Base-by-base conservation (phyloP, 1,284 basidiomycete species). In the Ganoderma lucidum region DNA sequence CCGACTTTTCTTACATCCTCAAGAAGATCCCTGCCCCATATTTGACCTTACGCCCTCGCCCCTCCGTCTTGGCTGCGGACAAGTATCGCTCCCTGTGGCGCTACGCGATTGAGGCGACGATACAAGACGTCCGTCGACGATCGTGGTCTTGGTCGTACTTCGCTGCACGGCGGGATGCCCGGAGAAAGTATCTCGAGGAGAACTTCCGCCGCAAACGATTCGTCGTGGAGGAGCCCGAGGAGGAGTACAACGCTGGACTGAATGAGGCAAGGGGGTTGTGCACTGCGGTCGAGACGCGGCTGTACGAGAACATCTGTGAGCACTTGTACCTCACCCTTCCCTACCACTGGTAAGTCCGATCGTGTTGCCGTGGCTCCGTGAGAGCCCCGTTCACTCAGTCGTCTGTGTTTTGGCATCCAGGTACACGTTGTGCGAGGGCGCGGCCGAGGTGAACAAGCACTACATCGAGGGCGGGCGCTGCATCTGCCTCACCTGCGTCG, bases 51-150 rank as follows among this genome's bases (percentile, higher is more conserved):
- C 62, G 65, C 14, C 67, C 70, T 3, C 35, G 56, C 10, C 66
- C 66, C 2, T 6, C 19, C 9, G 6, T 58, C 14, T 30, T 70
- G 6, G 14, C 58, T 14, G 37, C 45, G 15, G 44, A 60, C 37
- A 64, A 28, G 53, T 39, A 44, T 23, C 67, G 69, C 9, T 69
- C 72, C 2, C 60, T 78, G 17, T 79, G 77, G 76, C 69, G 62
- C 3, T 79, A 75, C 37, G 78, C 77, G 8, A 67, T 75, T 30
- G n/a, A 67, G 9, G 72, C 74, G 0, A 64, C 70, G 17, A 6
- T 70, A 17, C 58, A 70, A n/a, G 71, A 75, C 30, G 58, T 75
- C 9, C 73, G 74, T 0, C 70, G 69, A 45, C 39, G 58, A 19
- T 23, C 37, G 15, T 70, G 63, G 53, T 63, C 66, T 1, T 70